Evolutionary conservation across 2,329 filamentous ascomycete species (phyloP).

Genomic region (Fusarium longipes): DNA sequence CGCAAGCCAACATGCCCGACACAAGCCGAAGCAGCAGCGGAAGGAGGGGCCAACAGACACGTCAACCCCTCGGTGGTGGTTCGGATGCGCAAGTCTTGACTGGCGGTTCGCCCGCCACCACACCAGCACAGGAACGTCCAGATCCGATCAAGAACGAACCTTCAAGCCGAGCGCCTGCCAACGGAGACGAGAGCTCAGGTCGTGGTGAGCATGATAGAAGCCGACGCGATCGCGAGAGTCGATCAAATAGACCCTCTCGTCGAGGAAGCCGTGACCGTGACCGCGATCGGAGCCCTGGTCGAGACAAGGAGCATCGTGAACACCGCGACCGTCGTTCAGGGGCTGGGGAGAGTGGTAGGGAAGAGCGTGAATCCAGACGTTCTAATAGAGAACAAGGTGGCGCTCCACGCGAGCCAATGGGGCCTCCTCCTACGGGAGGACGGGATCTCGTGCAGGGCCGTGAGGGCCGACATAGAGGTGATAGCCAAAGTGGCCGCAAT

Average conservation of each 20-base stretch:
- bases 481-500: conserved; percentile 40
- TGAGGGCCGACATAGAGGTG: conserved; percentile 50
- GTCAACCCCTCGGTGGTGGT: conserved; percentile 60
- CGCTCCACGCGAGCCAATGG: conserved; percentile 47
- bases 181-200: conserved; percentile 48
- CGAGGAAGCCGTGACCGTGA: conserved; percentile 64
- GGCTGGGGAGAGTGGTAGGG: conserved; percentile 47
- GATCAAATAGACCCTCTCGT: conserved; percentile 56
- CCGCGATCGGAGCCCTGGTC: conserved; percentile 60
- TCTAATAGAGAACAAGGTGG: conserved; percentile 43
- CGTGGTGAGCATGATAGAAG: conserved; percentile 57
- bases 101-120: conserved; percentile 63
- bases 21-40: conserved; percentile 51
- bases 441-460: conserved; percentile 50
- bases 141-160: conserved; percentile 57
- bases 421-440: conserved; percentile 45
- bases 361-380: conserved; percentile 53
- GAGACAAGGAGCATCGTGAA: conserved; percentile 61
- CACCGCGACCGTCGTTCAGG: conserved; percentile 58
- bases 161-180: conserved; percentile 50
- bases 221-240: conserved; percentile 57
- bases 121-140: conserved; percentile 61
- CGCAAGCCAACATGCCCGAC: conserved; percentile 57
- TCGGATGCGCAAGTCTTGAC: conserved; percentile 68
- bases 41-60: conserved; percentile 51